Evolutionary conservation across 805 yeast species (phyloP).

Genomic region (Phaffomyces antillensis): DNA sequence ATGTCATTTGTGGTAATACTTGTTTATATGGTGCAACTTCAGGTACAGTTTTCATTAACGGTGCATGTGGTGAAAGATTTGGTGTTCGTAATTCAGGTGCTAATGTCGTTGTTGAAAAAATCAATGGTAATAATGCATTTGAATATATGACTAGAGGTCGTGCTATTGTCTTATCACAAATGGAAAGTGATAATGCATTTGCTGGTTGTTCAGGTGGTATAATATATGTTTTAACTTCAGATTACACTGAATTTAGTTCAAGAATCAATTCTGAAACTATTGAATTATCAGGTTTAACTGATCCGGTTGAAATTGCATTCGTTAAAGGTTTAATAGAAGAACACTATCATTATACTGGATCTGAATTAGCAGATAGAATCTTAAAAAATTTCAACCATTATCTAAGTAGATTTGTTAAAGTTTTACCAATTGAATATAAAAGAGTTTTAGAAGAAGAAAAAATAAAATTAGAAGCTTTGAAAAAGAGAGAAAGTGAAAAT

Average conservation of each 20-base stretch:
- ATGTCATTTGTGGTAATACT: constrained; percentile 93
- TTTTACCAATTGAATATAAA: constrained; percentile 87
- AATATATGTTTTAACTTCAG: constrained; percentile 92
- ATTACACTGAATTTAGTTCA: constrained; percentile 72
- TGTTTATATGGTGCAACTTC: constrained; percentile 97
- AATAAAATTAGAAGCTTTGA: constrained; percentile 57
- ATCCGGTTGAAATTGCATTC: constrained; percentile 90
- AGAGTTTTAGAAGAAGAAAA: constrained; percentile 74
- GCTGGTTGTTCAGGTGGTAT: constrained; percentile 99
- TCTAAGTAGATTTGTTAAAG: constrained; percentile 86
- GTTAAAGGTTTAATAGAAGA: constrained; percentile 90
- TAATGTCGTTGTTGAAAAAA: constrained; percentile 89
- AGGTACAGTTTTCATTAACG: constrained; percentile 89
- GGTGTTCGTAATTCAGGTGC: constrained; percentile 99
- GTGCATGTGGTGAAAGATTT: constrained; percentile 97
- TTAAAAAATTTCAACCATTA: constrained; percentile 83
- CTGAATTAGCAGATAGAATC: constrained; percentile 80
- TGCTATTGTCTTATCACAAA: constrained; percentile 83
- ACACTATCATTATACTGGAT: constrained; percentile 90
- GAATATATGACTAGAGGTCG: constrained; percentile 99
- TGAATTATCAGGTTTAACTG: constrained; percentile 67
- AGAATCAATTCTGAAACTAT: constrained; percentile 79
- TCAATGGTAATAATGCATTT: constrained; percentile 95
- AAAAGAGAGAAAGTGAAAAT: constrained; percentile 46
- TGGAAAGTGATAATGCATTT: constrained; percentile 80